These are phyloP conservation scores for Huntiella bhutanensis DNA, from an alignment of 2,329 filamentous ascomycete genomes.

Conservation along the genomic window DNA sequence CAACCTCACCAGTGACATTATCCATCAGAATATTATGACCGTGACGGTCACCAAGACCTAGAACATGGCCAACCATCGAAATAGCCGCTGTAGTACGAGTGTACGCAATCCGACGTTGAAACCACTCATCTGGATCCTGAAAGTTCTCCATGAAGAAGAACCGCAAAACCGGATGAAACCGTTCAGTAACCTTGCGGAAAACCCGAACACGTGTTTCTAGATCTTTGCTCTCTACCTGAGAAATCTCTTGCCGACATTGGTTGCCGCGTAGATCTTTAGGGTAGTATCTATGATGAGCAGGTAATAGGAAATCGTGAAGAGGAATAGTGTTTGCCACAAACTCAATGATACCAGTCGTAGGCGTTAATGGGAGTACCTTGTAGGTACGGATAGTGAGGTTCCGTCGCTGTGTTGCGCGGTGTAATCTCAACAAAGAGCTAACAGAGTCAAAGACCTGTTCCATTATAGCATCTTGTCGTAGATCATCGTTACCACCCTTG, in stretches of 20 bases:
- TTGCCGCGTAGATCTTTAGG: conserved; percentile 64
- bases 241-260: conserved; percentile 63
- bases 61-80: conserved; percentile 81
- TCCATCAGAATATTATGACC: conserved; percentile 95
- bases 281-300: conserved; percentile 72
- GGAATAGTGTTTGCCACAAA: conserved; percentile 91
- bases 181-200: conserved; percentile 60
- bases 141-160: conserved; percentile 97
- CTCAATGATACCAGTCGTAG: conserved; percentile 79
- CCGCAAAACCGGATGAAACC: conserved; percentile 81
- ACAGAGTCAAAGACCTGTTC: conserved; percentile 97
- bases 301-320: conserved; percentile 78
- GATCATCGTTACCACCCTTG: conserved; percentile 88
- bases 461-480: conserved; percentile 96
- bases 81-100: conserved; percentile 86
- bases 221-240: conserved; percentile 35
- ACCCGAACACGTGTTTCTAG: conserved; percentile 38
- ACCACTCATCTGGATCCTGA: conserved; percentile 90
- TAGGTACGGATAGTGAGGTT: conserved; percentile 87
- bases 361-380: conserved; percentile 80
- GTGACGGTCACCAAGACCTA: conserved; percentile 85
- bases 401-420: conserved; percentile 71
- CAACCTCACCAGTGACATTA: conserved; percentile 71
- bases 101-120: conserved; percentile 71
- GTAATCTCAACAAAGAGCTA: conserved; percentile 69